These are phyloP conservation scores for Arthrobotrys conoides DNA, from an alignment of 2,329 filamentous ascomycete genomes.

Conservation along the genomic window DNA sequence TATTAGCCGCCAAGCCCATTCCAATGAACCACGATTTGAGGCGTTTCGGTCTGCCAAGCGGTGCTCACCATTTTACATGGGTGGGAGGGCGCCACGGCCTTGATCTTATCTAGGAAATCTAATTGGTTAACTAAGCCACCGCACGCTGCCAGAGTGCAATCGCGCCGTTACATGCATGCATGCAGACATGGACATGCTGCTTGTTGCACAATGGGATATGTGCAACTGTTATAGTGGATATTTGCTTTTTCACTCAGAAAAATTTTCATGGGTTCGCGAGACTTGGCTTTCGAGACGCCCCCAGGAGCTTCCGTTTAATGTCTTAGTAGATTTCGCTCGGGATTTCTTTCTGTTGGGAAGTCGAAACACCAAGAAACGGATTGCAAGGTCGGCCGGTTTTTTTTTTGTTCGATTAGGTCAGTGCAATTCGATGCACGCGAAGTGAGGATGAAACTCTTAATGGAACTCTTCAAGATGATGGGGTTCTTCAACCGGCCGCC, in stretches of 20 bases:
- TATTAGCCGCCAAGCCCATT: slow-evolving; percentile 44
- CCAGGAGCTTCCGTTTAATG: slow-evolving; percentile 56
- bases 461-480: slow-evolving; percentile 38
- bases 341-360: slow-evolving; percentile 54
- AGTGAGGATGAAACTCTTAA: slow-evolving; percentile 43
- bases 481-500: slow-evolving; percentile 11
- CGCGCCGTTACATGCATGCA: slow-evolving; percentile 62
- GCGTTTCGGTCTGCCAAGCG: slow-evolving; percentile 50
- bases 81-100: slow-evolving; percentile 53
- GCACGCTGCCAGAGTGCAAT: slow-evolving; percentile 51
- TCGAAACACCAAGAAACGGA: slow-evolving; percentile 25
- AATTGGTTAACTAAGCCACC: slow-evolving; percentile 59
- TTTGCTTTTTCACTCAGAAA: slow-evolving; percentile 57
- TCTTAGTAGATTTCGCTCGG: slow-evolving; percentile 49
- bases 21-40: slow-evolving; percentile 47
- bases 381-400: not conserved
- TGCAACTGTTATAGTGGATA: slow-evolving; percentile 34
- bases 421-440: slow-evolving; percentile 51
- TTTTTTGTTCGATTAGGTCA: slow-evolving; percentile 49
- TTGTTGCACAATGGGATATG: slow-evolving; percentile 57
- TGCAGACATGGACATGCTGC: slow-evolving; percentile 53
- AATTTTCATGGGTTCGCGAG: slow-evolving; percentile 54
- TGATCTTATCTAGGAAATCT: slow-evolving; percentile 52
- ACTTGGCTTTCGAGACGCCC: slow-evolving; percentile 43
- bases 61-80: slow-evolving; percentile 36